Base-by-base conservation (phyloP, 2,329 filamentous ascomycete genomes). In the Sporothrix brasiliensis region DNA sequence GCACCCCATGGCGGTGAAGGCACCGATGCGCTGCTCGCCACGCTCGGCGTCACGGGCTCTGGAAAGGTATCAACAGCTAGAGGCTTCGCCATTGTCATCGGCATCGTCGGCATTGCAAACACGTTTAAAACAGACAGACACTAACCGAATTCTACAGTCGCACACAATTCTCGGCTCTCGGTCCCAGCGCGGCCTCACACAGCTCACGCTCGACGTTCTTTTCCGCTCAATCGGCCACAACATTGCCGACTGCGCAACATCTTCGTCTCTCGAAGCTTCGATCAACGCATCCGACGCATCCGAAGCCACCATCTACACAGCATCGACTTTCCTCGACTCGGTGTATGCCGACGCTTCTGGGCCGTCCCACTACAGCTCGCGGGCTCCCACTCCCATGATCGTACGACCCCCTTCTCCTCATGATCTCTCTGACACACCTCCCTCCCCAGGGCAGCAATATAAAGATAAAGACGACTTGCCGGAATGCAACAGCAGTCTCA, bases 91-190 rank as follows among this genome's bases (percentile, higher is more conserved):
- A 44, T 9, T 44, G 11, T 16, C 41, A 44, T 44, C 76, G 71
- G 67, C 44, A 63, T 71, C 76, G 50, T 11, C 2, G 50, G 1
- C n/a, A 50, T 61, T 9, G 27, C n/a, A 16, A 16, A 24, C 11
- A 14, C 7, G 1, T 3, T 5, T 10, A 2, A 27, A 9, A 34
- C 27, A 21, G 27, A n/a, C 24, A 13, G 1, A 30, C 19, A 49
- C 39, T 47, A 30, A 50, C 39, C 24, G 1, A 13, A 2, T 6
- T 11, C 41, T 52, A 27, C 50, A 97, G 94, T 96, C 92, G 73
- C 94, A 99, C 79, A 99, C 95, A 0, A 97, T 98, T 72, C 87
- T 99, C 19, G 95, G 95, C 69, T 96, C 92, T 14, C 91, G 90
- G 75, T 88, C 87, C 27, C 92, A 97, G 79, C 90, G 94, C 74